Base-by-base conservation (phyloP, 768 basidiomycete genomes). In the Leccinum uliginosum region DNA sequence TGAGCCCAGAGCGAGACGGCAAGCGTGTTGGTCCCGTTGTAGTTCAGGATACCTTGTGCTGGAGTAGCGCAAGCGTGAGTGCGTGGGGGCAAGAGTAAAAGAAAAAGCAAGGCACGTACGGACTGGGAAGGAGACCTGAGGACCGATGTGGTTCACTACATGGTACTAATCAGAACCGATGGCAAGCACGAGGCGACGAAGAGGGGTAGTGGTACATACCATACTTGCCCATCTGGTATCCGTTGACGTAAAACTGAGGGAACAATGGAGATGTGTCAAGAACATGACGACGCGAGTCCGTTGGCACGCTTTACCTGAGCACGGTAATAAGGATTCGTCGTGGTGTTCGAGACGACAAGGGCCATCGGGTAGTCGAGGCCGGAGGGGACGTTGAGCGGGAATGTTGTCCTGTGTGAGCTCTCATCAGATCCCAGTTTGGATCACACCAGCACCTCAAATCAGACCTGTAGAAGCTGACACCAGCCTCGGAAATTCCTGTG, bases 21-120 rank as follows among this genome's bases (percentile, higher is more conserved):
- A 8, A 81, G 67, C 4, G 79, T 80, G 58, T 81, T 80, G 12
- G 30, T 56, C 19, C 80, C 79, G 19, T 75, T 71, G 55, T 81
- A 80, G 49, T 81, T 75, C 44, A 81, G 55, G 54, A 81, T 79
- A 24, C 80, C 80, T 71, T 81, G 76, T 4, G 80, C 79, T 78
- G 53, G 12, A 15, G 3, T 19, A 30, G 11, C 32, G 17, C 6
- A n/a, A 8, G 38, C 71, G 21, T 61, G 15, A 66, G 54, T n/a
- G 34, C 15, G 32, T 12, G 40, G 21, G 10, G 5, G 17, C 17
- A 40, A 29, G 24, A 7, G 6, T 1, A 9, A 35, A 30, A 43
- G 32, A 8, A 30, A 50, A 12, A 45, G 15, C 24, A 6, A 3
- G 19, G 21, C 27, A 64, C 66, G 48, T 60, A 68, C 67, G 67